These are phyloP conservation scores for Coemansia aciculifera DNA, from an alignment of 192 early-diverging fungal genomes.

Conservation along the genomic window DNA sequence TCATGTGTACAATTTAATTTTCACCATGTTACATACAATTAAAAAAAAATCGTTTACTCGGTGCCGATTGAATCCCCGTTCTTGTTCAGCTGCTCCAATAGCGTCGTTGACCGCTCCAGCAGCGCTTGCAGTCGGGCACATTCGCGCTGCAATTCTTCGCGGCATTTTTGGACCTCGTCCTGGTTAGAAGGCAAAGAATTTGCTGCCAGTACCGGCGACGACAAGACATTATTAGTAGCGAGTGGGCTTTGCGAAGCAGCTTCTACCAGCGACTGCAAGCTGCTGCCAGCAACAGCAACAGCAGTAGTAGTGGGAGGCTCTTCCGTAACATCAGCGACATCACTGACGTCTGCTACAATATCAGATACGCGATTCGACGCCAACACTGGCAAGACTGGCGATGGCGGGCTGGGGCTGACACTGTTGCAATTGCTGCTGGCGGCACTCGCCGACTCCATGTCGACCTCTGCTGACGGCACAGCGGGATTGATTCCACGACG, in stretches of 20 bases:
- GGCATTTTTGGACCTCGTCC: slow-evolving; percentile 26
- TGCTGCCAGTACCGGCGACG: not conserved
- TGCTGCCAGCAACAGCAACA: not conserved
- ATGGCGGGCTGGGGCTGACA: slow-evolving; percentile 18
- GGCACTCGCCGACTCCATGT: slow-evolving; percentile 10
- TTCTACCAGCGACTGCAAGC: slow-evolving; percentile 28
- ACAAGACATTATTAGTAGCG: not conserved
- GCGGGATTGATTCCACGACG: slow-evolving; percentile 55
- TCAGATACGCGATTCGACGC: not conserved
- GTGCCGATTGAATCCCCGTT: not conserved
- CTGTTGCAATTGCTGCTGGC: slow-evolving; percentile 11
- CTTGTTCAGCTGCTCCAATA: slow-evolving; percentile 37
- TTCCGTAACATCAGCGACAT: not conserved
- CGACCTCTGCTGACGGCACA: not conserved
- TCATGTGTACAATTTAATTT: slow-evolving; percentile 4
- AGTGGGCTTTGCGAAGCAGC: slow-evolving; percentile 29
- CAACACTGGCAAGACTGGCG: not conserved
- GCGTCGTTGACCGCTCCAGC: slow-evolving; percentile 37
- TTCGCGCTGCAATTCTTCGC: slow-evolving; percentile 47
- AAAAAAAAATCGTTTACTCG: not conserved
- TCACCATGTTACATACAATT: not conserved
- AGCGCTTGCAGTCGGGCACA: slow-evolving; percentile 38
- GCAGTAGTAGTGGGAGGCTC: not conserved
- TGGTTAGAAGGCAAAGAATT: slow-evolving; percentile 13
- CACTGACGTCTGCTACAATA: not conserved